These are phyloP conservation scores for Phytophthora hibernalis DNA, from an alignment of 352 stramenopile species.

Conservation along the genomic window DNA sequence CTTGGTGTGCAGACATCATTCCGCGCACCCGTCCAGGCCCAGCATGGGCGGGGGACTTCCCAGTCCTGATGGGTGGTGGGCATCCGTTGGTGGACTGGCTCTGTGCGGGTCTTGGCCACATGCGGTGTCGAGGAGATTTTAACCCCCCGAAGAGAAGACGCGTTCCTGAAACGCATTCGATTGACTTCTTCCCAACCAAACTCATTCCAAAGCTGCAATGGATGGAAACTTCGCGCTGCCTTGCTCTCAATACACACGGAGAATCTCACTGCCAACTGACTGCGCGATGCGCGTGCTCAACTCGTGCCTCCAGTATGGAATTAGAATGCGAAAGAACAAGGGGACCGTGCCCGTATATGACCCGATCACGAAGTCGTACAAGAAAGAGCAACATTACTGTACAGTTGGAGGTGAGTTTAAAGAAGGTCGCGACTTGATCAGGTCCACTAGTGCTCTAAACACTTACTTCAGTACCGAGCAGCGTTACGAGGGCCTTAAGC, in stretches of 20 bases:
- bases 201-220: background rate
- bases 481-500: background rate
- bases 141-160: constrained; percentile 11
- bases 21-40: too few species aligned
- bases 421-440: constrained; percentile 1
- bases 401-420: background rate
- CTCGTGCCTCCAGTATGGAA: constrained; percentile 1
- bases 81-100: too few species aligned
- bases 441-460: background rate
- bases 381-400: background rate
- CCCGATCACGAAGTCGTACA: background rate
- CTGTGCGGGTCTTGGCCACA: too few species aligned
- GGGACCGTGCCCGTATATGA: background rate
- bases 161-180: constrained; percentile 18
- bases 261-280: background rate
- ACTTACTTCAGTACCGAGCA: constrained; percentile 2
- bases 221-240: constrained; percentile 3
- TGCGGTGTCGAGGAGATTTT: too few species aligned
- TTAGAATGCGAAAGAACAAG: constrained; percentile 4
- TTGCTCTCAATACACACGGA: constrained; percentile 6
- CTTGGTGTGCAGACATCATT: too few species aligned
- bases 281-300: constrained; percentile 6
- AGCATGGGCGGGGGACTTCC: too few species aligned
- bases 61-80: too few species aligned
- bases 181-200: constrained; percentile 5